These are phyloP conservation scores for Aspergillus arachidicola DNA, from an alignment of 2,329 filamentous ascomycete species.

Conservation along the genomic window DNA sequence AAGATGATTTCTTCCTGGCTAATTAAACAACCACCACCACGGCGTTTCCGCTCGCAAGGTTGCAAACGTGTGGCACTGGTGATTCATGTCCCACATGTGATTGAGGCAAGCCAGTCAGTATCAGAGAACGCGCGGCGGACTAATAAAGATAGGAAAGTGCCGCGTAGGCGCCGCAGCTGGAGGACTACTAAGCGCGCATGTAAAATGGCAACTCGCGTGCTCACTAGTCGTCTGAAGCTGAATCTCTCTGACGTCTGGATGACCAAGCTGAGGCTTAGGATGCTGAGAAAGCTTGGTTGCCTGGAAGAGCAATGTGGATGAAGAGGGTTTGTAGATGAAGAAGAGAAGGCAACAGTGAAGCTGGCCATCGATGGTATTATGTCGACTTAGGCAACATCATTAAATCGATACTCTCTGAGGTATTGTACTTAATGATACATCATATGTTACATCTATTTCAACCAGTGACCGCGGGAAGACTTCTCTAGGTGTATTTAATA, in stretches of 20 bases:
- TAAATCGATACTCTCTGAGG: not conserved
- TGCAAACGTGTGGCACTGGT: not conserved
- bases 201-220: not conserved
- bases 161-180: not conserved
- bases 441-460: not conserved
- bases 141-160: not conserved
- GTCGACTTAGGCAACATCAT: not conserved
- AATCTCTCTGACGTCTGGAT: not conserved
- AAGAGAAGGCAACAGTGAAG: conserved; percentile 1
- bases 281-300: not conserved
- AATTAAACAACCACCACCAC: not conserved
- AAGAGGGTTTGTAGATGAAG: not conserved
- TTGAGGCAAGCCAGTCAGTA: not conserved
- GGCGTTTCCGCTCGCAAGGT: not conserved
- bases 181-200: not conserved
- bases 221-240: not conserved
- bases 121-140: not conserved
- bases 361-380: not conserved
- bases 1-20: not conserved
- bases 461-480: not conserved
- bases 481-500: not conserved
- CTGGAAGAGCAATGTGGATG: not conserved
- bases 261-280: not conserved
- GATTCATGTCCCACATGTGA: not conserved
- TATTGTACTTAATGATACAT: not conserved